These are phyloP conservation scores for Salix brachista DNA, from an alignment of 345 rosid species.

Conservation along the genomic window DNA sequence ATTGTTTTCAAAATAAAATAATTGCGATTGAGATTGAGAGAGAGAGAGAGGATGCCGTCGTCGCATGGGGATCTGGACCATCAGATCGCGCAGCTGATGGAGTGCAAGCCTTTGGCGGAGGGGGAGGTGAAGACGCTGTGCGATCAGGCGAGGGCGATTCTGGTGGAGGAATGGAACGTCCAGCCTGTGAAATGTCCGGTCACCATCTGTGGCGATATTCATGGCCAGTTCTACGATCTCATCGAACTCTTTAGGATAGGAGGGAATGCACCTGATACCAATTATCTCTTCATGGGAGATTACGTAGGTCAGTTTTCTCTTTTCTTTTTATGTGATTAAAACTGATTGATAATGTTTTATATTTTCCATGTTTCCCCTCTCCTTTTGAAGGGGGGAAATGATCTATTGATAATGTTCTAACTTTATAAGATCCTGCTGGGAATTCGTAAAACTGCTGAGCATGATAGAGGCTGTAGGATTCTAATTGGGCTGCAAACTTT, in stretches of 20 bases:
- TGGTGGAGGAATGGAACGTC: constrained; percentile 98
- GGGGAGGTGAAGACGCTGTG: constrained; percentile 87
- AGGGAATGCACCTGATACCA: constrained; percentile 92
- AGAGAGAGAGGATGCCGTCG: constrained; percentile 58
- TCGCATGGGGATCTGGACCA: constrained; percentile 93
- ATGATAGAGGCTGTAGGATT: background rate
- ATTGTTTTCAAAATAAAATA: background rate
- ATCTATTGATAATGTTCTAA: background rate
- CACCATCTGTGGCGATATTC: constrained; percentile 98
- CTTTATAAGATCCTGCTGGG: too few species aligned
- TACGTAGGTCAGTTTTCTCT: constrained; percentile 72
- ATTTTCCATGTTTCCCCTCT: too few species aligned
- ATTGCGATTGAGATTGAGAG: background rate
- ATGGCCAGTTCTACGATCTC: constrained; percentile 97
- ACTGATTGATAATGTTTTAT: background rate
- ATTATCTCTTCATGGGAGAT: constrained; percentile 98
- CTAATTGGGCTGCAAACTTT: background rate
- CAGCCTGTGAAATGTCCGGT: constrained; percentile 99
- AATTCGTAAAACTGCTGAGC: too few species aligned
- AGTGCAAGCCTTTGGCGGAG: constrained; percentile 87
- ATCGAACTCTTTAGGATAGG: constrained; percentile 93
- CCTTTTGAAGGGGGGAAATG: background rate
- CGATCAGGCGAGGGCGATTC: constrained; percentile 93
- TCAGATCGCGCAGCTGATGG: constrained; percentile 97
- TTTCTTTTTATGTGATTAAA: background rate